Percentiles rank a stretch among this genome's conserved stretches.
phyloP scores from a whole-genome alignment of 805 yeast species.

The Schizosaccharomyces octosporus region DNA sequence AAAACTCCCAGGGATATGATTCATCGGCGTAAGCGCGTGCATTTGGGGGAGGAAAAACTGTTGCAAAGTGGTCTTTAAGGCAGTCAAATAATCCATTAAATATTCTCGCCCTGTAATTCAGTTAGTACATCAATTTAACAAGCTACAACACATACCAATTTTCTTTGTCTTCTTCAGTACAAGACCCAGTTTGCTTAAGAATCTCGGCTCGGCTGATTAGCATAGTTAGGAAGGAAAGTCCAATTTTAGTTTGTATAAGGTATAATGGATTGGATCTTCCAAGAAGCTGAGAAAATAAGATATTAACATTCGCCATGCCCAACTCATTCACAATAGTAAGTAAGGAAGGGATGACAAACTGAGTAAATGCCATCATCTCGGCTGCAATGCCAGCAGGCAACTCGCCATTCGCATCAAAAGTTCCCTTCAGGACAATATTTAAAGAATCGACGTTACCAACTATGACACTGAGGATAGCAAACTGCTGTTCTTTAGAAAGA shows the following conservation, averaged over 20 bases:
- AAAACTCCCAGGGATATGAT: constrained; percentile 84
- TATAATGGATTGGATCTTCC: constrained; percentile 42
- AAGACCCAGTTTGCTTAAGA: constrained; percentile 36
- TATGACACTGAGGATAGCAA: constrained; percentile 50
- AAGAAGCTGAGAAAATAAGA: constrained; percentile 43
- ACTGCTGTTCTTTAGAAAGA: constrained; percentile 47
- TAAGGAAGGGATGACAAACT: constrained; percentile 58
- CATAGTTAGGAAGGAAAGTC: constrained; percentile 71
- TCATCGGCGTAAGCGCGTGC: constrained; percentile 24
- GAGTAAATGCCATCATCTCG: constrained; percentile 53
- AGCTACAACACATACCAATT: constrained; percentile 9
- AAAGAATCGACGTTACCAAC: constrained; percentile 61
- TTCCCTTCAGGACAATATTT: constrained; percentile 48
- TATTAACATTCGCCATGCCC: constrained; percentile 53
- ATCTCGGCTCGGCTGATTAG: constrained; percentile 76
- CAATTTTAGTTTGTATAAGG: constrained; percentile 37
- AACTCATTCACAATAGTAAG: constrained; percentile 68
- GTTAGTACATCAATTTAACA: not conserved
- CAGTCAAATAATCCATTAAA: constrained; percentile 63
- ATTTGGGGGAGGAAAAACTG: constrained; percentile 50
- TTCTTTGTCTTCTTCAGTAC: constrained; percentile 27
- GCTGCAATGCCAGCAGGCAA: constrained; percentile 20
- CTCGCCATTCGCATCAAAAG: constrained; percentile 10
- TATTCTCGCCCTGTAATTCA: constrained; percentile 43
- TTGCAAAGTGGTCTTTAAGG: constrained; percentile 49